Evolutionary conservation across 352 stramenopile genomes (phyloP).

Genomic region (Globisporangium nagaii): DNA sequence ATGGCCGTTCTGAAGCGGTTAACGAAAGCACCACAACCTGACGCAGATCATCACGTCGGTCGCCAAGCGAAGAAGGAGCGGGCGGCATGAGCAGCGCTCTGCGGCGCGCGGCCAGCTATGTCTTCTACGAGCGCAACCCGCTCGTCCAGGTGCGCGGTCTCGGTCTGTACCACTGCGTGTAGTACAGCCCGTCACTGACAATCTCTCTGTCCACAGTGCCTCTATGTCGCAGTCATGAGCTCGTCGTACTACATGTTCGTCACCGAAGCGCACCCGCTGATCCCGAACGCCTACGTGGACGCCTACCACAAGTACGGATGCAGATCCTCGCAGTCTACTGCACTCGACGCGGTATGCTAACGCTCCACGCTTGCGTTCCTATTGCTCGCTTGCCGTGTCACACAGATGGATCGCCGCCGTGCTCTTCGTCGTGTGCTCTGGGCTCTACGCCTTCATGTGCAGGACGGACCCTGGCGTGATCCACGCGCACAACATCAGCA

Average conservation of each 20-base stretch:
- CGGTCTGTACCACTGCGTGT: not conserved
- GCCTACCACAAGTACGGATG: conserved; percentile 57
- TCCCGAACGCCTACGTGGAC: conserved; percentile 60
- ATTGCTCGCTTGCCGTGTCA: not conserved
- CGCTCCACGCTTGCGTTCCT: no score
- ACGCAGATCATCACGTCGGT: no score
- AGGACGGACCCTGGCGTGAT: conserved; percentile 72
- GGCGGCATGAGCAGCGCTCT: conserved; percentile 19
- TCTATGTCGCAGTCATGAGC: conserved; percentile 76
- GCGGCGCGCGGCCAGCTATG: conserved; percentile 41
- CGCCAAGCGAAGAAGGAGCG: not conserved
- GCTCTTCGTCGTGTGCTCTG: conserved; percentile 52
- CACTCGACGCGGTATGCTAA: not conserved
- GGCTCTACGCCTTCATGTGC: conserved; percentile 71
- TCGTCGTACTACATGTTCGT: conserved; percentile 69
- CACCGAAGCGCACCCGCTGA: conserved; percentile 41
- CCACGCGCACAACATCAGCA: conserved; percentile 33
- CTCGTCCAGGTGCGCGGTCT: conserved; percentile 45
- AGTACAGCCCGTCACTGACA: not conserved
- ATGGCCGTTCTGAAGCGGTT: no score
- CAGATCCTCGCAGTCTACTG: not conserved
- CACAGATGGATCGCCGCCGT: conserved; percentile 37
- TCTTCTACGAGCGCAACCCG: conserved; percentile 62
- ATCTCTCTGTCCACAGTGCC: conserved; percentile 14
- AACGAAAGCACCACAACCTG: no score